These are phyloP conservation scores for Flaveria floridana DNA, from an alignment of 140 eudicot species.

Conservation along the genomic window DNA sequence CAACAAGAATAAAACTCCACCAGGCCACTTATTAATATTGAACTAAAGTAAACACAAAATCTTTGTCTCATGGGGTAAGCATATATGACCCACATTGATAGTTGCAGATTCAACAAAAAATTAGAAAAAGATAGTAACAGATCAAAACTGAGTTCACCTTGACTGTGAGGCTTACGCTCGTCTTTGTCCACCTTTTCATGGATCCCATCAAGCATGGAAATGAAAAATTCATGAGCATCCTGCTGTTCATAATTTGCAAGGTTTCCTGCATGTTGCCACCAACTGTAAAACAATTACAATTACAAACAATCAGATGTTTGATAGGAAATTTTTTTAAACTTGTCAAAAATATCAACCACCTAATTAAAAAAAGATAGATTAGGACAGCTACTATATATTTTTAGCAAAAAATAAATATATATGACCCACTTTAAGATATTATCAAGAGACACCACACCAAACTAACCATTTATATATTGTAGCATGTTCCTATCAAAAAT, in stretches of 20 bases:
- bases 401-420: slow-evolving; percentile 5
- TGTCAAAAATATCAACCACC: slow-evolving; percentile 16
- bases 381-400: slow-evolving; percentile 32
- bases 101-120: slow-evolving; percentile 4
- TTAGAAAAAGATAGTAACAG: neutral
- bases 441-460: slow-evolving; percentile 24
- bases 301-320: slow-evolving; percentile 8
- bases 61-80: neutral
- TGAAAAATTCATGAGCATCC: slow-evolving; percentile 96
- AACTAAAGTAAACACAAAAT: neutral
- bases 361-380: slow-evolving; percentile 7
- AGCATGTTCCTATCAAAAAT: slow-evolving; percentile 23
- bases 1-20: slow-evolving; percentile 16
- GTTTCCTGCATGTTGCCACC: slow-evolving; percentile 94
- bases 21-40: slow-evolving; percentile 9
- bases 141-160: slow-evolving; percentile 44
- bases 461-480: slow-evolving; percentile 17
- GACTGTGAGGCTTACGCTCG: slow-evolving; percentile 51
- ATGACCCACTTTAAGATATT: slow-evolving; percentile 41
- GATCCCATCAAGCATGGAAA: slow-evolving; percentile 85
- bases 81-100: slow-evolving; percentile 10
- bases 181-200: slow-evolving; percentile 81
- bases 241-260: slow-evolving; percentile 90
- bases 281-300: slow-evolving; percentile 47
- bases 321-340: neutral